Base-by-base conservation (phyloP, 108 stramenopile genomes). In the Cyclostephanos invisitatus region DNA sequence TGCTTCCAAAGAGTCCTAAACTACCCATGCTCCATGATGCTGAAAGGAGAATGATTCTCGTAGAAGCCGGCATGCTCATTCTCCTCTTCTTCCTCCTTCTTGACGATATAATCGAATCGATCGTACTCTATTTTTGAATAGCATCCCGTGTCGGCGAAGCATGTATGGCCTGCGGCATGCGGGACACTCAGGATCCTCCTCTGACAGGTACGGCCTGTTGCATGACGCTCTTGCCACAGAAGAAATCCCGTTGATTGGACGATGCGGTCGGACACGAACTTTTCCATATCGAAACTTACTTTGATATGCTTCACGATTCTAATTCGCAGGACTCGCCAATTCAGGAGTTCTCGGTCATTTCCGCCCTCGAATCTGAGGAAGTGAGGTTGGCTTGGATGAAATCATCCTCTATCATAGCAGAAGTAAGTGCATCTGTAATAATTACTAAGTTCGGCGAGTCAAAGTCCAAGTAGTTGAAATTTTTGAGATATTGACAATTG, bases 61-160 rank as follows among this genome's bases (percentile, higher is more conserved):
- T 40, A 40, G 40, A 40, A 40, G 60, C 44, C 18, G 60, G 60
- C 60, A 21, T 61, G 14, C 40, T 38, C 35, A 61, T 46, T 14
- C 15, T 46, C 14, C 12, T 15, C 44, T 15, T 15, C 44, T 15
- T 46, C 44, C 15, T 46, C 44, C 44, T 46, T 14, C 44, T 46
- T 14, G 44, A 46, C 15, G 44, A 46, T 46, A 46, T 46, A 17
- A 46, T 15, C 44, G 44, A 46, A 46, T 46, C 17, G 44, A 46
- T 46, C 14, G 12, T 46, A 15, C 14, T 14, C 3, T 0, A 46
- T 15, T 15, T 46, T 46, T 11, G 12, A 72, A 28, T 56, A 29
- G 49, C 79, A 80, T 22, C 72, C 68, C 12, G 79, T 80, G 57
- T 80, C 73, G 55, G 59, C 73, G 54, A 62, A 61, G 44, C 79